Evolutionary conservation across 139 green algal species (phyloP), one percentile per base, ranked within the genome.

Genomic region (Astrephomene gubernaculifera): DNA sequence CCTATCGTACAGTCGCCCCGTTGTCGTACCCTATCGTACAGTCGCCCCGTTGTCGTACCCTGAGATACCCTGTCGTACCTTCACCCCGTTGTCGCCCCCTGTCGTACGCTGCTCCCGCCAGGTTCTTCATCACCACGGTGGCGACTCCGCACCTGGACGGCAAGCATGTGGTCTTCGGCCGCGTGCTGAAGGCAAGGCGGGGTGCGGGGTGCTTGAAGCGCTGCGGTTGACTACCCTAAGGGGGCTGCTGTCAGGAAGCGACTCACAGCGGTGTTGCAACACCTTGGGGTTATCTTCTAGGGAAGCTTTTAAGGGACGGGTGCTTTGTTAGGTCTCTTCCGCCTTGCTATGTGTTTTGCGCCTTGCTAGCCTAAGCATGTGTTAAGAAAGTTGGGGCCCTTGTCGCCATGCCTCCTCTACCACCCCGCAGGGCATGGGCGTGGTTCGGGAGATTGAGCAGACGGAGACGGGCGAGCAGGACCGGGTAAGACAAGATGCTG

Each of bases 121-220:
- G 79, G 83, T 92, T 92, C 79, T 92, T 92, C 79, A 86, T 92
- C 71, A 90, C 86, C 61, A 89, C 82, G 2, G 86, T 86, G 31
- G 22, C 91, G 90, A 94, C 91, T 0, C 88, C 91, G 33, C 86
- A 92, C 67, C 79, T 96, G 53, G 89, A 96, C 79, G 87, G 86
- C 43, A 92, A 92, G 65, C 94, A 96, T 82, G 91, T 95, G 10
- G 94, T 96, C 27, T 96, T 95, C 71, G 94, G 94, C 19, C 79
- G 92, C 57, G 94, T 94, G 29, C 57, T 92, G 60, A 71, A 83
- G 76, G 76, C 35, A 41, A 43, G 63, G 8, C 17, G n/a, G 63
- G 49, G 14, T 57, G 49, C 14, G 17, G 49, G 49, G 12, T n/a
- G n/a, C n/a, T n/a, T n/a, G n/a, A n/a, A n/a, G n/a, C n/a, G n/a